Base-by-base conservation (phyloP, 768 basidiomycete genomes). In the Boletus speciosus region DNA sequence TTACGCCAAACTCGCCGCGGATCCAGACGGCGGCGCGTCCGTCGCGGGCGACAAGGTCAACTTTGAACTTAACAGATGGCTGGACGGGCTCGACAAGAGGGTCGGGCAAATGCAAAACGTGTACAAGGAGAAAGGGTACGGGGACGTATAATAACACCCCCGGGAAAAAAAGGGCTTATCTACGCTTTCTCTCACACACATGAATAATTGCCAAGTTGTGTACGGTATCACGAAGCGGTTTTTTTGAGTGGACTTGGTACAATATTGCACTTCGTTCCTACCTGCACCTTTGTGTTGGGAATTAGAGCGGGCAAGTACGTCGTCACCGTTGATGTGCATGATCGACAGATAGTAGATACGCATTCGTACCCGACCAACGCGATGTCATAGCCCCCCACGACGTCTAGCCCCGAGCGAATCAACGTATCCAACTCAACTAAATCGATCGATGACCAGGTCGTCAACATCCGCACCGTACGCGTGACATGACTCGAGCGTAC, bases 1-100 rank as follows among this genome's bases (percentile, higher is more conserved):
- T 65, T 87, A 83, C 57, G 65, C 70, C 5, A 77, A 80, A 21
- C 76, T 90, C n/a, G 75, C 81, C 1, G 73, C 77, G 5, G 84
- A 85, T 56, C 78, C 81, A 25, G 77, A 86, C 49, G 82, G 84
- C 1, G 81, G 76, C 1, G 76, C 50, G 12, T 51, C 64, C 5
- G 61, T 56, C n/a, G 32, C 83, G 5, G 41, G 72, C 9, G 81
- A 82, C 51, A 78, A 79, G 51, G 76, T 90, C 32, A 76, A 80
- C 52, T 63, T 54, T 0, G 83, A 81, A 56, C 71, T 90, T 16
- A 62, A 69, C 27, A 76, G 74, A 50, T 90, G 88, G 88, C 74
- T 90, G 0, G 70, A 52, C 0, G 85, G 79, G 0, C 74, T 90
- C 12, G 79, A 84, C 45, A 70, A 41, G 21, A 77, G 84, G 31